Evolutionary conservation across 805 yeast genomes (phyloP).

Genomic region (Metschnikowia cubensis): DNA sequence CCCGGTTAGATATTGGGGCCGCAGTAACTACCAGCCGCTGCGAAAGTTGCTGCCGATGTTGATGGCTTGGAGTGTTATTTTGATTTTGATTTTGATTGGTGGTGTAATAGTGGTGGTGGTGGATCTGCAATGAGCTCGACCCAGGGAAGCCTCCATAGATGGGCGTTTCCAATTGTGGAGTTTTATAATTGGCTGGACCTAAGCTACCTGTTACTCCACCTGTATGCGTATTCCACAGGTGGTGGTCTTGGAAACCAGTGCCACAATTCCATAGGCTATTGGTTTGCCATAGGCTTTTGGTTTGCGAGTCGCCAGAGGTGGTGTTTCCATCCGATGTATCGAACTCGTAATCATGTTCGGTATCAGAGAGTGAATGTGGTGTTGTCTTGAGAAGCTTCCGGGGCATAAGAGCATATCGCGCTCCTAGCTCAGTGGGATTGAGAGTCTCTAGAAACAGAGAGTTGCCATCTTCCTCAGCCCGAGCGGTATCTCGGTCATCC

Average conservation of each 20-base stretch:
- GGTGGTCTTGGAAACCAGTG: not conserved
- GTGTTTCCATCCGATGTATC: slow-evolving; percentile 17
- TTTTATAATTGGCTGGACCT: not conserved
- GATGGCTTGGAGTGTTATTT: slow-evolving; percentile 2
- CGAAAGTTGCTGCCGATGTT: not conserved
- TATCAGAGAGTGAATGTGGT: not conserved
- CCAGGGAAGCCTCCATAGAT: not conserved
- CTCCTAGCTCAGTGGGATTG: slow-evolving; percentile 42
- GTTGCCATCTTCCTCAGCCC: slow-evolving; percentile 3
- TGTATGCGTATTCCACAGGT: not conserved
- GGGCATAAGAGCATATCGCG: slow-evolving; percentile 34
- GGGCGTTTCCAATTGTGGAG: not conserved
- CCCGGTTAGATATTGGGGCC: not conserved
- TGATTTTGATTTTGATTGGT: slow-evolving; percentile 25
- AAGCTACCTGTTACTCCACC: not conserved
- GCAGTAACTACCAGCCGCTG: not conserved
- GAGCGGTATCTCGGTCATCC: not conserved
- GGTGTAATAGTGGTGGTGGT: slow-evolving; percentile 46
- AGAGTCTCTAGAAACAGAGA: slow-evolving; percentile 19
- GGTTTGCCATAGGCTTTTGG: not conserved
- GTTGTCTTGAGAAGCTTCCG: slow-evolving; percentile 24
- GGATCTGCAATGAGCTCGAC: slow-evolving; percentile 25
- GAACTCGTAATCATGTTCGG: slow-evolving; percentile 23
- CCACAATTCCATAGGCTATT: not conserved
- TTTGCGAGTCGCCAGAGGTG: not conserved